Conservation (phyloP, 192 early-diverging fungal genomes). For the Rhizophagus clarus region DNA sequence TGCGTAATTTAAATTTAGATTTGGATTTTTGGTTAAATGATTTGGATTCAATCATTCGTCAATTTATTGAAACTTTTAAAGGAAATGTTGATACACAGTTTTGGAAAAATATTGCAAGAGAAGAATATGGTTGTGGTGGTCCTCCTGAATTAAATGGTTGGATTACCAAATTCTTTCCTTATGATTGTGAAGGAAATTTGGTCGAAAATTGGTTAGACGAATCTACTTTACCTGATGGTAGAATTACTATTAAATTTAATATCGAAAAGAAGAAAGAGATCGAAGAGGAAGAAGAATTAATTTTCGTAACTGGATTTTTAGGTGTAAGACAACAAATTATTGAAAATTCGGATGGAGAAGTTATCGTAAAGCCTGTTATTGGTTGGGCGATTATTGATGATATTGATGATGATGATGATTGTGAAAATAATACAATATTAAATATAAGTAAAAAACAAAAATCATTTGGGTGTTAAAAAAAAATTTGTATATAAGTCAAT, state of each 20-base stretch:
- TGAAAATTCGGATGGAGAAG: background rate
- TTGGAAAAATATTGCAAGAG: slow-evolving; percentile 21
- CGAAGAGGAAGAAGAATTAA: background rate
- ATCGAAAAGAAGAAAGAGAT: background rate
- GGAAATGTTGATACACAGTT: slow-evolving; percentile 24
- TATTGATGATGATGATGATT: background rate
- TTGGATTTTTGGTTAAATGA: slow-evolving; percentile 19
- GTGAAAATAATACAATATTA: background rate
- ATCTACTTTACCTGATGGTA: background rate
- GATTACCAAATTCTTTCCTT: slow-evolving; percentile 16
- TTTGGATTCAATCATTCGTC: background rate
- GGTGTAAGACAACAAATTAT: slow-evolving; percentile 7
- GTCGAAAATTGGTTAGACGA: slow-evolving; percentile 2
- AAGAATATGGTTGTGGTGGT: slow-evolving; percentile 18
- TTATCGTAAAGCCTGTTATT: slow-evolving; percentile 9
- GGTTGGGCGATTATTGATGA: slow-evolving; percentile 13
- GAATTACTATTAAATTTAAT: slow-evolving; percentile 1
- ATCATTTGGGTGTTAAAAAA: background rate
- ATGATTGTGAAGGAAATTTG: background rate
- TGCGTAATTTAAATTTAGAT: background rate
- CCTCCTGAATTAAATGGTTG: slow-evolving; percentile 5
- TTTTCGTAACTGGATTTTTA: slow-evolving; percentile 8
- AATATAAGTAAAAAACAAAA: background rate
- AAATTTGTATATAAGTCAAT: too few species aligned
- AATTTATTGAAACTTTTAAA: slow-evolving; percentile 24